Percentiles rank a stretch among this genome's conserved stretches.
Evolutionary conservation across 805 yeast species (phyloP).

Genomic region (Saccharomyces kudriavzevii): DNA sequence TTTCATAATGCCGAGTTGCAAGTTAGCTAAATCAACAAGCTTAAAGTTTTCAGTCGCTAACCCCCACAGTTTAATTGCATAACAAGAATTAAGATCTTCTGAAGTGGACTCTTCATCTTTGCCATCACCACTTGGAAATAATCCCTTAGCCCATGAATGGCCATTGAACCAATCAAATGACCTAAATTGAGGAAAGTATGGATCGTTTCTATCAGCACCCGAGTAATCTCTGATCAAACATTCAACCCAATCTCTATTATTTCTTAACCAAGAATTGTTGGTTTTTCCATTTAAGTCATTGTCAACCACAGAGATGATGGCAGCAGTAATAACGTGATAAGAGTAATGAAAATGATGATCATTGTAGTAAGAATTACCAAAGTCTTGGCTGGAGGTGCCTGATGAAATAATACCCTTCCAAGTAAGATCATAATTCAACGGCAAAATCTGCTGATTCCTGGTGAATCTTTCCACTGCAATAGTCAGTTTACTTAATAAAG

Average conservation of each 20-base stretch:
- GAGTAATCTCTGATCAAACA: constrained; percentile 60
- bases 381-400: constrained; percentile 55
- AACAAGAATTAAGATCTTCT: constrained; percentile 66
- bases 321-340: constrained; percentile 64
- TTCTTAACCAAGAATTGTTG: constrained; percentile 38
- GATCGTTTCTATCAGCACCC: constrained; percentile 47
- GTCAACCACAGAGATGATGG: constrained; percentile 53
- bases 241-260: constrained; percentile 45
- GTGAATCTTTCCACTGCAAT: constrained; percentile 63
- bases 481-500: constrained; percentile 51
- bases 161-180: constrained; percentile 72
- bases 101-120: constrained; percentile 68
- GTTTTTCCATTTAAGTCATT: constrained; percentile 20
- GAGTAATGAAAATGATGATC: constrained; percentile 77
- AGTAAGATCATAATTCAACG: constrained; percentile 67
- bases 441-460: constrained; percentile 57
- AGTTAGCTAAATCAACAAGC: constrained; percentile 46
- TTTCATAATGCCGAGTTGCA: constrained; percentile 54
- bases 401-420: constrained; percentile 76
- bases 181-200: constrained; percentile 56
- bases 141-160: constrained; percentile 73
- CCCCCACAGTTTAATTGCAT: constrained; percentile 63
- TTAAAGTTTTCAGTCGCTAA: constrained; percentile 43
- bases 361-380: constrained; percentile 62
- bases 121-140: constrained; percentile 64